Conservation (phyloP, 805 yeast species). For the Ogataea allantospora region DNA sequence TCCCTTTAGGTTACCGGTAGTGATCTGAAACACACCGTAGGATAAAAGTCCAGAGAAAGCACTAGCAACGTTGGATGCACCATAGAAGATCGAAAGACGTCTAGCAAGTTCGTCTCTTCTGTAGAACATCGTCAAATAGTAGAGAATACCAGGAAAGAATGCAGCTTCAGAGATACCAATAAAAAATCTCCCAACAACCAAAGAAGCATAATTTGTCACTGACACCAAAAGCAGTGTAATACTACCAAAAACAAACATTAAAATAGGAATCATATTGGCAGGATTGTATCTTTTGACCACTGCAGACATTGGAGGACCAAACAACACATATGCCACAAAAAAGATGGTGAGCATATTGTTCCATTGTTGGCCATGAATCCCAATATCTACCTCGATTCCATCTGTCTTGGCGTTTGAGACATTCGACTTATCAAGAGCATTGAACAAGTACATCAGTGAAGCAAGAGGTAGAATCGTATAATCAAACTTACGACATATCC, state of each 20-base stretch:
- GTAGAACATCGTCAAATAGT: constrained; percentile 37
- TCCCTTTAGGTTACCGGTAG: constrained; percentile 37
- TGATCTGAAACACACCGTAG: constrained; percentile 39
- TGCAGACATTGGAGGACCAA: constrained; percentile 42
- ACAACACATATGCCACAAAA: constrained; percentile 44
- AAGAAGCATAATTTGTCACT: constrained; percentile 39
- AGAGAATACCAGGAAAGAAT: constrained; percentile 39
- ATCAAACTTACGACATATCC: constrained; percentile 42
- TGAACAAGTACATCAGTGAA: constrained; percentile 46
- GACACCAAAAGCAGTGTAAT: constrained; percentile 39
- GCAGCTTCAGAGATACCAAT: constrained; percentile 39
- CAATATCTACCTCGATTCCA: constrained; percentile 42
- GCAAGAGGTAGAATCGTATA: constrained; percentile 42
- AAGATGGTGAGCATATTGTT: constrained; percentile 45
- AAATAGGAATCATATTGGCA: constrained; percentile 42
- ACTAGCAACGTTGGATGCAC: constrained; percentile 32
- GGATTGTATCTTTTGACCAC: constrained; percentile 41
- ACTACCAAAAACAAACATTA: constrained; percentile 45
- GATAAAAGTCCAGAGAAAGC: constrained; percentile 40
- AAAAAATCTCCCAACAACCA: constrained; percentile 36
- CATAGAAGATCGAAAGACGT: constrained; percentile 36
- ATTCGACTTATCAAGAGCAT: constrained; percentile 48
- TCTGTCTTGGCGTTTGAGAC: constrained; percentile 50
- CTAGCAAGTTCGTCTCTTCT: constrained; percentile 38
- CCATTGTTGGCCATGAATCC: constrained; percentile 42